Evolutionary conservation across 441 rosid genomes (phyloP).

Genomic region (Aleurites moluccanus): DNA sequence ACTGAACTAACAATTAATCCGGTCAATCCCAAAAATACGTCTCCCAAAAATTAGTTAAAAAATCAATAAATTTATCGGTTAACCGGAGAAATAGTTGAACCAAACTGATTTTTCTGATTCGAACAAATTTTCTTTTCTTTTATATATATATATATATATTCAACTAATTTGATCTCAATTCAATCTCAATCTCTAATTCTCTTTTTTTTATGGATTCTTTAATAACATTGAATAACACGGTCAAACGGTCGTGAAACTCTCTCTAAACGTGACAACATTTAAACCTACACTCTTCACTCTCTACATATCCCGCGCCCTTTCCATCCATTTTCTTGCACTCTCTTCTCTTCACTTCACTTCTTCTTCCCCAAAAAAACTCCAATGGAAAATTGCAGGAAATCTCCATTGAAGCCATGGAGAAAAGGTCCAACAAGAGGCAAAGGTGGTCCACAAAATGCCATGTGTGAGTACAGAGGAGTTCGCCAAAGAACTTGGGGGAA

Average conservation of each 20-base stretch:
- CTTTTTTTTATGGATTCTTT: no score
- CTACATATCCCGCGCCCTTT: constrained; percentile 64
- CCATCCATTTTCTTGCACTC: constrained; percentile 20
- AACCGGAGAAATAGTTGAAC: no score
- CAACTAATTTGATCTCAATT: no score
- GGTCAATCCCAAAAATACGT: no score
- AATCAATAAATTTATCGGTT: no score
- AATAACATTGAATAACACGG: no score
- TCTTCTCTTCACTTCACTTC: constrained; percentile 16
- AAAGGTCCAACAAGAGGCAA: constrained; percentile 93
- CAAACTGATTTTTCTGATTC: no score
- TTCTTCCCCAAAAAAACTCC: not conserved
- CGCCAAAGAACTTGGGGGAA: constrained; percentile 95
- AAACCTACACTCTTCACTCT: constrained; percentile 41
- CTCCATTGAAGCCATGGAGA: constrained; percentile 86
- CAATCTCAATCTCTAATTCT: no score
- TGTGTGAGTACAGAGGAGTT: constrained; percentile 80
- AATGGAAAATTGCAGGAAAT: constrained; percentile 51
- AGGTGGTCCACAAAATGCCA: constrained; percentile 92
- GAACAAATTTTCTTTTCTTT: no score
- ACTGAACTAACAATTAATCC: no score
- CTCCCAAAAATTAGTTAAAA: no score
- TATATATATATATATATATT: no score
- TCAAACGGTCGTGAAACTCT: constrained; percentile 47
- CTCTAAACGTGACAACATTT: constrained; percentile 79